These are phyloP conservation scores for Eucalyptus grandis DNA, from an alignment of 345 rosid species.

Conservation along the genomic window DNA sequence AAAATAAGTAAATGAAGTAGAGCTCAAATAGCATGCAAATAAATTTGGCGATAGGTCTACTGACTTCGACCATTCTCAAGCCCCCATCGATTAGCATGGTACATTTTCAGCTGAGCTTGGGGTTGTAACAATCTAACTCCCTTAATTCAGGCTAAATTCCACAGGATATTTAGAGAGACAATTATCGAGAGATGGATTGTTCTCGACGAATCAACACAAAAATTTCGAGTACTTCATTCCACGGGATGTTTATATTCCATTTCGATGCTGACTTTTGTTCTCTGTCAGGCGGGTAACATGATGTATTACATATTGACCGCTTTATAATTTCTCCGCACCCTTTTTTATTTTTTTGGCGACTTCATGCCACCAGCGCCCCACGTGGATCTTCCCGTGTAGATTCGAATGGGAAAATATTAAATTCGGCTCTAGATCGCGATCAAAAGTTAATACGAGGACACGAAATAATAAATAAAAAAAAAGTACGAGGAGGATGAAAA, in stretches of 20 bases:
- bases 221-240: background rate
- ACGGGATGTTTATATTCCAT: background rate
- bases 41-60: background rate
- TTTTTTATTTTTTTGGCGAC: background rate
- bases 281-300: background rate
- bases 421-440: background rate
- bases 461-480: background rate
- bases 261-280: background rate
- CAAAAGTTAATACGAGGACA: background rate
- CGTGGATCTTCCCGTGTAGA: background rate
- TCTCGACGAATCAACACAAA: background rate
- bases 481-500: background rate
- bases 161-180: too few species aligned
- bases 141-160: background rate
- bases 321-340: background rate
- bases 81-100: accelerated
- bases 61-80: background rate
- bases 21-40: background rate
- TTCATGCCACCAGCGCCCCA: background rate
- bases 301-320: background rate
- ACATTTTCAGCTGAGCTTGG: background rate
- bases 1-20: background rate
- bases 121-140: background rate
- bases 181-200: background rate
- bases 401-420: background rate